These are phyloP conservation scores for Eudorina sp. DNA, from an alignment of 139 green algal species.

Conservation along the genomic window DNA sequence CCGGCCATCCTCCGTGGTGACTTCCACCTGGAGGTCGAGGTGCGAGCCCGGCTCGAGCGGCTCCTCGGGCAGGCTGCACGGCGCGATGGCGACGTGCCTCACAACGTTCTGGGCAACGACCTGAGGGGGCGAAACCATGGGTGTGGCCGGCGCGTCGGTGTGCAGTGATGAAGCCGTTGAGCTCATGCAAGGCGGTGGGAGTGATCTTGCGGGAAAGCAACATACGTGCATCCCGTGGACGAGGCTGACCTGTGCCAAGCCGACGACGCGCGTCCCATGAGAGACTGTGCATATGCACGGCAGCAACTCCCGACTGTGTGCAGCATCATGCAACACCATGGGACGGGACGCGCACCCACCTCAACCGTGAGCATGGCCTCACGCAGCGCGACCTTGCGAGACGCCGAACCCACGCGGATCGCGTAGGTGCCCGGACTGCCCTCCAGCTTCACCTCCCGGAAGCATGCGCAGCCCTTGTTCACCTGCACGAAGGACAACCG, in stretches of 20 bases:
- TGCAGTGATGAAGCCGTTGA: too few species aligned
- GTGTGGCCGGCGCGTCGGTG: too few species aligned
- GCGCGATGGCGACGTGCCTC: slow-evolving; percentile 45
- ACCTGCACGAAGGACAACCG: slow-evolving; percentile 36
- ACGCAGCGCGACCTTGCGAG: slow-evolving; percentile 67
- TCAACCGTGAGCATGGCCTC: slow-evolving; percentile 18
- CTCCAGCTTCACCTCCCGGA: slow-evolving; percentile 68
- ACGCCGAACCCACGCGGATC: slow-evolving; percentile 55
- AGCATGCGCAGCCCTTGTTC: slow-evolving; percentile 61
- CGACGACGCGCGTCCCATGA: too few species aligned
- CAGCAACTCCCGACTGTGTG: too few species aligned
- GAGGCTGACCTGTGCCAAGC: too few species aligned
- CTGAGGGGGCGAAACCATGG: not conserved
- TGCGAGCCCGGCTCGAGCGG: slow-evolving; percentile 23
- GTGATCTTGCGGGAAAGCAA: too few species aligned
- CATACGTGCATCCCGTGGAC: too few species aligned
- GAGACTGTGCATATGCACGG: too few species aligned
- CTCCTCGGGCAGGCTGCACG: slow-evolving; percentile 49
- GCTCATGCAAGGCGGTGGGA: too few species aligned
- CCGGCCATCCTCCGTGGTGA: slow-evolving; percentile 67
- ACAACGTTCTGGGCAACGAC: slow-evolving; percentile 42
- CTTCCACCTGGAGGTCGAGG: slow-evolving; percentile 51
- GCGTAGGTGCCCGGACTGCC: slow-evolving; percentile 66
- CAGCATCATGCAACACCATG: too few species aligned
- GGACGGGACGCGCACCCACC: too few species aligned